phyloP scores from a whole-genome alignment of 2,329 filamentous ascomycete species.

The Dryadomyces quercus-mongolicae region DNA sequence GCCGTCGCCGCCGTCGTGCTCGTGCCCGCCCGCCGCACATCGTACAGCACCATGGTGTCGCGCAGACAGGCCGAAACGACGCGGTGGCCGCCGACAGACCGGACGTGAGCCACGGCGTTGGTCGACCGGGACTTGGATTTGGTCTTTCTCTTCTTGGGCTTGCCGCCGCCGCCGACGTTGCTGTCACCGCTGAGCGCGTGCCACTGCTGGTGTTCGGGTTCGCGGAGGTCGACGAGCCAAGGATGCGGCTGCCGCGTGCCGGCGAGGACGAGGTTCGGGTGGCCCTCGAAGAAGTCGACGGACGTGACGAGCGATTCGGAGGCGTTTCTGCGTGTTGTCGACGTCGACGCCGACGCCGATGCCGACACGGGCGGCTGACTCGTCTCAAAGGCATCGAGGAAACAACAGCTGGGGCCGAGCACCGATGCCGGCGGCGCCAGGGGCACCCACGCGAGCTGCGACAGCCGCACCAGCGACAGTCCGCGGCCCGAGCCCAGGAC shows the following conservation, averaged over 20 bases:
- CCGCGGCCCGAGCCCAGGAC: conserved; percentile 37
- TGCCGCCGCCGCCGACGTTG: too few species aligned
- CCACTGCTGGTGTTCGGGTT: conserved; percentile 14
- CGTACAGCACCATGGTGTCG: conserved; percentile 41
- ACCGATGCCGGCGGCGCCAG: background rate
- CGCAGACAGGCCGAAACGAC: conserved; percentile 40
- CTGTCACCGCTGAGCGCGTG: background rate
- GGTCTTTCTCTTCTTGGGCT: too few species aligned
- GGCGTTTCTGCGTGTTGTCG: too few species aligned
- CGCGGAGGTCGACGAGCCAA: conserved; percentile 32
- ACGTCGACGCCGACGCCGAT: background rate
- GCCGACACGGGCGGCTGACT: background rate
- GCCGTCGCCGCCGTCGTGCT: background rate
- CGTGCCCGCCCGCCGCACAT: conserved; percentile 20
- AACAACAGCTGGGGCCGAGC: too few species aligned
- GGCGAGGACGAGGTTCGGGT: conserved; percentile 34
- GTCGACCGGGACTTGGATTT: background rate
- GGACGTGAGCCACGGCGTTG: conserved; percentile 28
- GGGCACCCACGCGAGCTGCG: background rate
- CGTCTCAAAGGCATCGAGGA: conserved; percentile 3
- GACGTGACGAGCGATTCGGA: conserved; percentile 3
- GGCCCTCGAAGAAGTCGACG: conserved; percentile 10
- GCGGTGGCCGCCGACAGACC: conserved; percentile 33
- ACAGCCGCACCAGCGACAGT: conserved; percentile 19
- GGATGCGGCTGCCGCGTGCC: conserved; percentile 35